A percentile compares a stretch with the other conserved stretches of the same genome.
Evolutionary conservation across 495 filamentous ascomycete genomes (phyloP).

Genomic region (Xylaria longipes): DNA sequence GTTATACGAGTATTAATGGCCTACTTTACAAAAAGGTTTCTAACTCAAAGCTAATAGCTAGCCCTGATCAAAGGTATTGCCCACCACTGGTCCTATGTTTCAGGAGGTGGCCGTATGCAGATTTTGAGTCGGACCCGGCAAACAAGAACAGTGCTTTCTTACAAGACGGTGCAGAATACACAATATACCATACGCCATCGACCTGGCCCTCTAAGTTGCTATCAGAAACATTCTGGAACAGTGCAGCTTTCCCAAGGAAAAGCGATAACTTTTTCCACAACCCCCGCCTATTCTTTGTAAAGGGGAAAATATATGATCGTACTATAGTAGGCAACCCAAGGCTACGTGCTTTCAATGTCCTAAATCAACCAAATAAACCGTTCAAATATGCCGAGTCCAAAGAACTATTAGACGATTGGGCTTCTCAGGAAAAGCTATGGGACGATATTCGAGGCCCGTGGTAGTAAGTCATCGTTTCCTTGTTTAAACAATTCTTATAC

Average conservation of each 20-base stretch:
- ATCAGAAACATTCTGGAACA: too few relatives aligned
- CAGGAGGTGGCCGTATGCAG: background rate
- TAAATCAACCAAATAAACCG: too few relatives aligned
- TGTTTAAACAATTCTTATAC: background rate
- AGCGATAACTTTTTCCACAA: too few relatives aligned
- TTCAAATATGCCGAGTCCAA: too few relatives aligned
- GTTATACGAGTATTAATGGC: background rate
- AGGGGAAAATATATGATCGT: too few relatives aligned
- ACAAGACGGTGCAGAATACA: too few relatives aligned
- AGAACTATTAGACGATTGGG: background rate
- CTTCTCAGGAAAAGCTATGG: background rate
- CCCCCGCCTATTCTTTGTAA: too few relatives aligned
- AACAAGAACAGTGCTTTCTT: background rate
- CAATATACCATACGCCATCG: too few relatives aligned
- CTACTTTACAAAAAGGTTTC: background rate
- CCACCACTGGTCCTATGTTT: background rate
- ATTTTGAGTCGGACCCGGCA: background rate
- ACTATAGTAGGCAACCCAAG: too few relatives aligned
- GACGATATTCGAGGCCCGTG: background rate
- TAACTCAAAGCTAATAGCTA: background rate
- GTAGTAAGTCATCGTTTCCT: background rate
- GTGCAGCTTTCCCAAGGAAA: too few relatives aligned
- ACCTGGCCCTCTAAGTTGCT: too few relatives aligned
- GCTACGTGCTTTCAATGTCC: too few relatives aligned
- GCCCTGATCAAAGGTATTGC: accelerated